phyloP scores from a whole-genome alignment of 129 eudicot species.

The Apium graveolens region DNA sequence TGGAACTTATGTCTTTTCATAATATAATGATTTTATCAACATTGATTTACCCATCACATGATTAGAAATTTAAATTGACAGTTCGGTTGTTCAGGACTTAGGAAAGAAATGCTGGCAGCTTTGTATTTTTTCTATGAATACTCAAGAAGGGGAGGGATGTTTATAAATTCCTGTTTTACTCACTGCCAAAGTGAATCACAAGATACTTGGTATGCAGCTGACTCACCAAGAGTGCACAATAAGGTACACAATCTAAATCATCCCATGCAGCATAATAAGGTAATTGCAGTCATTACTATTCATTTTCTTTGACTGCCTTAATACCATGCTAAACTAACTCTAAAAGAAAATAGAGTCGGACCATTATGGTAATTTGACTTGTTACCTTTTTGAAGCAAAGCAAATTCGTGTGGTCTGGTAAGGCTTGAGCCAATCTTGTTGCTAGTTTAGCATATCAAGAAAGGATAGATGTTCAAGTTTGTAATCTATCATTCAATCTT shows the following conservation, averaged over 20 bases:
- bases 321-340: background rate
- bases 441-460: background rate
- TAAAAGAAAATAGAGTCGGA: background rate
- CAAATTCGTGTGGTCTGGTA: background rate
- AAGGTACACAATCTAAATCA: conserved; percentile 34
- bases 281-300: background rate
- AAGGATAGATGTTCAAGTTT: background rate
- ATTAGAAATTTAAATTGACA: background rate
- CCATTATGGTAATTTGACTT: background rate
- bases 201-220: conserved; percentile 78
- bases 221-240: conserved; percentile 73
- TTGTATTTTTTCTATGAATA: conserved; percentile 36
- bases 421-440: background rate
- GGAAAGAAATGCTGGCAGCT: conserved; percentile 66
- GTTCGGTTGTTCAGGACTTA: conserved; percentile 44
- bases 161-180: conserved; percentile 90
- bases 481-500: background rate
- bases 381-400: background rate
- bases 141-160: conserved; percentile 70
- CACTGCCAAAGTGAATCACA: conserved; percentile 95
- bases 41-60: background rate
- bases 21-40: background rate
- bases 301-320: background rate
- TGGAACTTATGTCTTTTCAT: background rate
- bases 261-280: background rate